These are phyloP conservation scores for Fremontodendron californicum DNA, from an alignment of 345 rosid species.

Conservation along the genomic window DNA sequence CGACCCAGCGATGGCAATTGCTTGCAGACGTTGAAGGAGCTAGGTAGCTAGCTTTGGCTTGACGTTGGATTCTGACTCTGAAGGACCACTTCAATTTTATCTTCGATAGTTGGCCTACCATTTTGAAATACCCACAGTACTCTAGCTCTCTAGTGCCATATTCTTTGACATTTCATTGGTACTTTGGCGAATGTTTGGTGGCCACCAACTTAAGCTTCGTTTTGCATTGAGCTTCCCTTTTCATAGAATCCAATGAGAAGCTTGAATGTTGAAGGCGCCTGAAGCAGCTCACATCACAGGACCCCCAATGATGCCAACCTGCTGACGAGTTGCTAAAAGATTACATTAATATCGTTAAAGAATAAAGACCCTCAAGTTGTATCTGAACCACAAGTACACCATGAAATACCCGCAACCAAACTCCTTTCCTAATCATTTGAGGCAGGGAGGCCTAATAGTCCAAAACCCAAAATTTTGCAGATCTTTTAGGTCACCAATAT, in stretches of 20 bases:
- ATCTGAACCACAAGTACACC: background rate
- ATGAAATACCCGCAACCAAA: background rate
- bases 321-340: background rate
- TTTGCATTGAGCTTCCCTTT: background rate
- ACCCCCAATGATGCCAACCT: background rate
- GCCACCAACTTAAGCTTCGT: background rate
- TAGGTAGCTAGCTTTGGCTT: background rate
- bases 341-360: background rate
- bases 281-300: background rate
- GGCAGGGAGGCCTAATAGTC: background rate
- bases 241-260: conserved; percentile 5
- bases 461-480: background rate
- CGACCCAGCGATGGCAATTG: background rate
- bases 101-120: conserved; percentile 3
- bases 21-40: background rate
- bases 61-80: background rate
- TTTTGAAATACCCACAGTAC: background rate
- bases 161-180: background rate
- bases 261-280: background rate
- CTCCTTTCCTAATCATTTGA: background rate
- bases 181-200: background rate
- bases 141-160: background rate
- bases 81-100: conserved; percentile 1
- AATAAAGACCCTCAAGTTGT: background rate
- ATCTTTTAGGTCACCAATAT: background rate